These are phyloP conservation scores for Noccaea caerulescens DNA, from an alignment of 345 rosid genomes.

Conservation along the genomic window DNA sequence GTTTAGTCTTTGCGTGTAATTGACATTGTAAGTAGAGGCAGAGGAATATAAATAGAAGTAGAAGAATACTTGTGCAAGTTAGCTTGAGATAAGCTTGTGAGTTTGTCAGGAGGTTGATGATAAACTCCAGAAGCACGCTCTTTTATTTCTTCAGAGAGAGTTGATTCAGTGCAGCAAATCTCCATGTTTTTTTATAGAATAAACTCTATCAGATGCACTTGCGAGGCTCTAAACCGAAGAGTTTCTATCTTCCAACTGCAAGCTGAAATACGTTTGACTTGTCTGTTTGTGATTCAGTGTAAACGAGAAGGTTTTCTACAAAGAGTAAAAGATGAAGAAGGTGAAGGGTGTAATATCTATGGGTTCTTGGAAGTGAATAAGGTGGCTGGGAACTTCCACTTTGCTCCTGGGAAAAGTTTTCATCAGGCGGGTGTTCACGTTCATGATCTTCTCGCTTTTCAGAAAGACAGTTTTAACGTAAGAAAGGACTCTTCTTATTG, in stretches of 20 bases:
- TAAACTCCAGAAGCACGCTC: no score
- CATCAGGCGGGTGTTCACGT: slow-evolving; percentile 85
- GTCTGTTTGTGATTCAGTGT: slow-evolving; percentile 59
- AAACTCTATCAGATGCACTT: no score
- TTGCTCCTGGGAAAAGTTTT: slow-evolving; percentile 99
- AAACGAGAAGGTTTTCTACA: slow-evolving; percentile 92
- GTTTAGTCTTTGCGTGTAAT: no score
- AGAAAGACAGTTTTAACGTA: slow-evolving; percentile 88
- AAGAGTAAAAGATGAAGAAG: slow-evolving; percentile 90
- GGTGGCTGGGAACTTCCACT: slow-evolving; percentile 96
- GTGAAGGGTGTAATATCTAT: slow-evolving; percentile 93
- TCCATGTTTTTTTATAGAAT: no score
- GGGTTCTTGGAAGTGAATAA: slow-evolving; percentile 93
- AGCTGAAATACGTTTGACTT: not conserved
- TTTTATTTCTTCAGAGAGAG: no score
- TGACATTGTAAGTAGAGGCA: no score
- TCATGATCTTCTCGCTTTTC: slow-evolving; percentile 84
- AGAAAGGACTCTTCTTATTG: slow-evolving; percentile 31
- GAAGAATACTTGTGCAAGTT: no score
- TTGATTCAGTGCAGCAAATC: no score
- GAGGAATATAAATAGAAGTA: no score
- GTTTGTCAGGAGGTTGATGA: no score
- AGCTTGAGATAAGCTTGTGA: no score
- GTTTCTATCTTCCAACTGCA: not conserved
- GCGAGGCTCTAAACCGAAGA: not conserved